Conservation (phyloP, 306 rosid species). For the Pachyrhizus erosus region DNA sequence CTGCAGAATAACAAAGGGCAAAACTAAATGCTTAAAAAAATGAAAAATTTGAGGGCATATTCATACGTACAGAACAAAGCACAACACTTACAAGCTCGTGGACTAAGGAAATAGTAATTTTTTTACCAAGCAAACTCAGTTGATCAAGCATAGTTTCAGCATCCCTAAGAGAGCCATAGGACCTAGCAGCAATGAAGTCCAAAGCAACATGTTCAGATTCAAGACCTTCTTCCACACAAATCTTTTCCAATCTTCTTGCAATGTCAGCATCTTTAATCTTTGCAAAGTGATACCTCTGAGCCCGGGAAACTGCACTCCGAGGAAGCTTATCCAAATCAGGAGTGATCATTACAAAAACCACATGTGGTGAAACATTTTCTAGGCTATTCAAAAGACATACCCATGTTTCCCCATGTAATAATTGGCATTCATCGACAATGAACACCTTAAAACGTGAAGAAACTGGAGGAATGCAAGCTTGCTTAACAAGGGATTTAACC, state of each 20-base stretch:
- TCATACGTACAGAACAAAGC: slow-evolving; percentile 26
- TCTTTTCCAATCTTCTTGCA: slow-evolving; percentile 64
- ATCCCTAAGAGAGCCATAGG: slow-evolving; percentile 87
- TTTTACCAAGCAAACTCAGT: slow-evolving; percentile 84
- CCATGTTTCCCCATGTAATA: slow-evolving; percentile 78
- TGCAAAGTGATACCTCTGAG: slow-evolving; percentile 80
- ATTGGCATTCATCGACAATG: slow-evolving; percentile 88
- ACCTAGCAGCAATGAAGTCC: slow-evolving; percentile 74
- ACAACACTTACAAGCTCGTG: slow-evolving; percentile 75
- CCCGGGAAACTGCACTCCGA: slow-evolving; percentile 66
- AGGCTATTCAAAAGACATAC: slow-evolving; percentile 64
- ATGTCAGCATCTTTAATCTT: slow-evolving; percentile 79
- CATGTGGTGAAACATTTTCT: slow-evolving; percentile 64
- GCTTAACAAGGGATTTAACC: slow-evolving; percentile 68
- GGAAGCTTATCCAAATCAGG: slow-evolving; percentile 80
- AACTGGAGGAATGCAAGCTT: slow-evolving; percentile 59
- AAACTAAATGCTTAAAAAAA: background rate
- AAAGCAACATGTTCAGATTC: slow-evolving; percentile 74
- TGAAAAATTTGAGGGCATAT: background rate
- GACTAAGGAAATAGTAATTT: slow-evolving; percentile 64
- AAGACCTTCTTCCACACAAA: slow-evolving; percentile 70
- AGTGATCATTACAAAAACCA: slow-evolving; percentile 84
- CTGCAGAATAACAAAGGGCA: slow-evolving; percentile 55
- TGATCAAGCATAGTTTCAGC: slow-evolving; percentile 96
- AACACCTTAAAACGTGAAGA: slow-evolving; percentile 77